Conservation (phyloP, 805 yeast species). For the Candida boidinii region DNA sequence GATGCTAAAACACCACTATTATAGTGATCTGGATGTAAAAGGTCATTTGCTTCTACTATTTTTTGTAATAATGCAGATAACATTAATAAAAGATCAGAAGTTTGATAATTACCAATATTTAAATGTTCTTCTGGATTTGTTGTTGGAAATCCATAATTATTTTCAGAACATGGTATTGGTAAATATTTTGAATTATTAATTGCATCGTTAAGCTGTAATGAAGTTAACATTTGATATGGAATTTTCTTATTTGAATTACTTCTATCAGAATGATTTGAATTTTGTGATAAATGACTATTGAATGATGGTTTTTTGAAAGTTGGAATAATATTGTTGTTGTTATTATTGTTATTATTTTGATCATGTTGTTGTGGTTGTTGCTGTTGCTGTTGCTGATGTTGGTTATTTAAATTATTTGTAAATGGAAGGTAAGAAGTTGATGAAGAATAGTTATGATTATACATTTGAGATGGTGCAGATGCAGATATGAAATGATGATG, state of each 20-base stretch:
- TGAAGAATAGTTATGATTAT: no score
- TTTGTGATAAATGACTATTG: no score
- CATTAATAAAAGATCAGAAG: constrained; percentile 75
- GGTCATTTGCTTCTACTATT: constrained; percentile 86
- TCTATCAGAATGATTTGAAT: no score
- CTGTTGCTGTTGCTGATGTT: constrained; percentile 2
- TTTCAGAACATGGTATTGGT: constrained; percentile 3
- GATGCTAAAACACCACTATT: constrained; percentile 23
- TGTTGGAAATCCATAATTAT: constrained; percentile 1
- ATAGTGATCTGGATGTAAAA: constrained; percentile 62
- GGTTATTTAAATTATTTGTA: neutral
- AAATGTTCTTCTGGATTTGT: constrained; percentile 36
- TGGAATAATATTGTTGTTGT: no score
- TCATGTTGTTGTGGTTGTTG: constrained; percentile 8
- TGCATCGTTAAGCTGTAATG: no score
- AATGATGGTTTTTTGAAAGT: no score
- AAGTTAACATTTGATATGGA: no score
- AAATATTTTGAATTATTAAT: constrained; percentile 2
- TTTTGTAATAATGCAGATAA: constrained; percentile 76
- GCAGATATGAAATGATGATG: no score
- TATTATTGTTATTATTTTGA: no score
- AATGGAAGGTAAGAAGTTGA: no score
- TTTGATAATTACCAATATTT: constrained; percentile 78
- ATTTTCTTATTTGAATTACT: no score
- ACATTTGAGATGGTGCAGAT: constrained; percentile 1